Evolutionary conservation across 78 protist genomes (phyloP).

Genomic region (Dictyostelium firmibasis): DNA sequence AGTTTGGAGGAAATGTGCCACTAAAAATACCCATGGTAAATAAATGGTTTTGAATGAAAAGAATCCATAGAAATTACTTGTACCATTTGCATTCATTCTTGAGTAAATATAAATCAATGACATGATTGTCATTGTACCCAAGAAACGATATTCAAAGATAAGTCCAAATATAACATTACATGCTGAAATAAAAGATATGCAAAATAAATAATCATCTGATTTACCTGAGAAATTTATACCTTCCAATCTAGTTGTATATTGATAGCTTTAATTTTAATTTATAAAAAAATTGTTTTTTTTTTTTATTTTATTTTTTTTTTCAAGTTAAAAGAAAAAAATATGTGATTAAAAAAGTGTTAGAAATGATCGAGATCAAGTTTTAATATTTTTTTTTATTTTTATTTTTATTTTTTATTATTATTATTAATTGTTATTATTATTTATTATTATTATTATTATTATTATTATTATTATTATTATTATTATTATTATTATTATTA

Average conservation of each 20-base stretch:
- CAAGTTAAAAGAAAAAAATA: too few species aligned
- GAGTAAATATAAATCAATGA: slow-evolving; percentile 72
- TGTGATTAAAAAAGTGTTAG: too few species aligned
- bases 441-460: too few species aligned
- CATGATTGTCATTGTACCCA: slow-evolving; percentile 11
- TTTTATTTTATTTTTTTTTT: too few species aligned
- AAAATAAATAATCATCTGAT: slow-evolving; percentile 42
- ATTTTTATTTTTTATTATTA: too few species aligned
- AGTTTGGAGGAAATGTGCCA: slow-evolving; percentile 16
- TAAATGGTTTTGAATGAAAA: slow-evolving; percentile 50
- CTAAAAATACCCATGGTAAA: slow-evolving; percentile 76
- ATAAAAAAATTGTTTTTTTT: too few species aligned
- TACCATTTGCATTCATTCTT: slow-evolving; percentile 43
- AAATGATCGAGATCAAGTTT: too few species aligned
- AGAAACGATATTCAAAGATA: background rate
- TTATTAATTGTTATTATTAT: too few species aligned
- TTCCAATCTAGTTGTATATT: slow-evolving; percentile 33
- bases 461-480: too few species aligned
- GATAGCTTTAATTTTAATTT: background rate
- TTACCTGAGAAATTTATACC: slow-evolving; percentile 7
- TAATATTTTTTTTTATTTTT: too few species aligned
- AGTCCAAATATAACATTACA: slow-evolving; percentile 4
- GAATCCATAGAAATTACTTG: slow-evolving; percentile 65
- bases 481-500: too few species aligned
- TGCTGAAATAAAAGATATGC: background rate